Conservation (phyloP, 371 early-diverging fungal genomes). For the Mucor ambiguus region DNA sequence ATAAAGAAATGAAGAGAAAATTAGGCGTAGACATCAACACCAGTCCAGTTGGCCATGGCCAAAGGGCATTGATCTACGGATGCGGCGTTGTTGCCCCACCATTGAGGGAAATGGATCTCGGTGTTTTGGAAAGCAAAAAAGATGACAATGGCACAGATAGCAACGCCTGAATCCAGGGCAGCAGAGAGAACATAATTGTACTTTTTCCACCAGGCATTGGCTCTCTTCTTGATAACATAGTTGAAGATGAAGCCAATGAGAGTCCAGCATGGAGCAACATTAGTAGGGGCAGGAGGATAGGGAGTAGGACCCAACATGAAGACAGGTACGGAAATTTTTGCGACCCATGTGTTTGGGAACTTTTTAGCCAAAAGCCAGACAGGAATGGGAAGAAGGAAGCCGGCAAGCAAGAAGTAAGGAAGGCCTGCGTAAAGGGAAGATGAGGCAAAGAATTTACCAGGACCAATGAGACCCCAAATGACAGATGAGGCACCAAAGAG, state of each 20-base stretch:
- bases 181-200: slow-evolving; percentile 75
- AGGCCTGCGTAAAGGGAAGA: slow-evolving; percentile 48
- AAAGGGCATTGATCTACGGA: slow-evolving; percentile 43
- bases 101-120: slow-evolving; percentile 36
- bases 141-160: slow-evolving; percentile 51
- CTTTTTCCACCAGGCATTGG: slow-evolving; percentile 65
- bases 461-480: slow-evolving; percentile 71
- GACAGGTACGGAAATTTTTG: slow-evolving; percentile 57
- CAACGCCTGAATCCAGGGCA: slow-evolving; percentile 71
- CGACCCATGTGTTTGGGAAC: slow-evolving; percentile 51
- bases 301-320: slow-evolving; percentile 44
- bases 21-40: slow-evolving; percentile 41
- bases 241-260: slow-evolving; percentile 65
- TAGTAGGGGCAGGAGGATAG: slow-evolving; percentile 46
- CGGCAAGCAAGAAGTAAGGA: slow-evolving; percentile 45
- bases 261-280: slow-evolving; percentile 58
- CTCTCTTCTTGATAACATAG: slow-evolving; percentile 51
- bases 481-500: slow-evolving; percentile 48
- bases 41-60: slow-evolving; percentile 41
- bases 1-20: neutral
- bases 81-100: slow-evolving; percentile 44
- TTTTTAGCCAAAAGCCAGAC: slow-evolving; percentile 43
- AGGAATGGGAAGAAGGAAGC: slow-evolving; percentile 53
- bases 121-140: slow-evolving; percentile 51
- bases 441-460: slow-evolving; percentile 58